phyloP scores from a whole-genome alignment of 257 asterid species.

The Cinchona pubescens region DNA sequence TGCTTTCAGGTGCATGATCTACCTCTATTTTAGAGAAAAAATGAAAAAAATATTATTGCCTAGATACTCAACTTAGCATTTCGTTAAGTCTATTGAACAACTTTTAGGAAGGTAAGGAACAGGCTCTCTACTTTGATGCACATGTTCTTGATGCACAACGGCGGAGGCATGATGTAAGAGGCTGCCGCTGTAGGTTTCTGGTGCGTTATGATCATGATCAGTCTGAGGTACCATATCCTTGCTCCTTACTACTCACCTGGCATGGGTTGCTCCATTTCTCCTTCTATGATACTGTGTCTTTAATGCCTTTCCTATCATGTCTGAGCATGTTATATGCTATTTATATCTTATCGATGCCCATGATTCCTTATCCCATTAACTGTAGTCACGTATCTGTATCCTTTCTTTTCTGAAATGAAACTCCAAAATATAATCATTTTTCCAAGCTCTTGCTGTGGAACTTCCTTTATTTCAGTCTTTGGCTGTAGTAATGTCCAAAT shows the following conservation, averaged over 20 bases:
- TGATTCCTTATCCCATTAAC: background rate
- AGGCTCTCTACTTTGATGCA: slow-evolving; percentile 95
- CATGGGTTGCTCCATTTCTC: background rate
- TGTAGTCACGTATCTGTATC: background rate
- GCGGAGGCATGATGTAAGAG: slow-evolving; percentile 95
- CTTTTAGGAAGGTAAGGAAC: slow-evolving; percentile 94
- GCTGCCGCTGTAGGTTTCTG: slow-evolving; percentile 96
- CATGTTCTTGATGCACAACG: slow-evolving; percentile 94
- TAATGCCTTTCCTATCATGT: background rate
- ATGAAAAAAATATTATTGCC: no score
- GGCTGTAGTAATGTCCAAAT: background rate
- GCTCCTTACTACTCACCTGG: background rate
- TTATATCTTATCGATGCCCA: background rate
- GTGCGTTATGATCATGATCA: slow-evolving; percentile 96
- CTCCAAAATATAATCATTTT: background rate
- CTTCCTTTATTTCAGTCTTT: background rate
- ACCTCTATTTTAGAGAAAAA: background rate
- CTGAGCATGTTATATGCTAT: background rate
- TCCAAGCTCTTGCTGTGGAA: background rate
- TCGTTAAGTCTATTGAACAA: slow-evolving; percentile 16
- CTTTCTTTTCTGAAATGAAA: slow-evolving; percentile 6
- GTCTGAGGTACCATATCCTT: slow-evolving; percentile 60
- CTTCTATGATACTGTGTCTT: background rate
- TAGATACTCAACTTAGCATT: background rate
- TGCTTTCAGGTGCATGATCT: slow-evolving; percentile 81